Base-by-base conservation (phyloP, 257 asterid species). In the Phtheirospermum japonicum region DNA sequence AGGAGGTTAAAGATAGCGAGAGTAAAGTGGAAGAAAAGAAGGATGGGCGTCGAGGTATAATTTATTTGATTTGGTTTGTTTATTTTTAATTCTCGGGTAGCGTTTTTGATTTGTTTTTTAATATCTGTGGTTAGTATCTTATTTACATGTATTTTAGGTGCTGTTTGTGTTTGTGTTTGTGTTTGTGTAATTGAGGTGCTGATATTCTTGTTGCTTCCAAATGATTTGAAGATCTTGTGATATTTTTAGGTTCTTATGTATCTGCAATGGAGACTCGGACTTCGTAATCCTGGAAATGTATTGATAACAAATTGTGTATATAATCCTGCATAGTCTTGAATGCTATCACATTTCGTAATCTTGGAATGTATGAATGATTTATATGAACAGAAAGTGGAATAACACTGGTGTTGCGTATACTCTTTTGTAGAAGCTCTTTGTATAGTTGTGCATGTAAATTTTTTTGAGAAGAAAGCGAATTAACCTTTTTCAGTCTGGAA, bases 41-140 rank as follows among this genome's bases (percentile, higher is more conserved):
- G 2, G 73, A 75, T 6, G 75, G 88, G 12, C 72, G 68, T 61
- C 76, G 82, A 71, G 90, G 93, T 87, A 75, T 2, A 36, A 9
- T 30, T 36, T 20, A 18, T 10, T 36, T 54, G 39, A 8, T 37
- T 10, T 23, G 8, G 14, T 18, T 17, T 5, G 18, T 9, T 13
- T 9, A 9, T n/a, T 46, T 5, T 45, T 46, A n/a, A 6, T 39
- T 13, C 4, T 65, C 11, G 28, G 16, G 13, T 36, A 36, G 2
- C 0, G 4, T 37, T 9, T 19, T 1, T 49, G 2, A 14, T 14
- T 45, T 45, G 51, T 37, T 40, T 48, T 4, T 36, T 49, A 3
- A 6, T 42, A 6, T 34, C 2, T 53, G 33, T 9, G 7, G 2
- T 54, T 11, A 37, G 45, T n/a, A n/a, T n/a, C n/a, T n/a, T n/a